A percentile compares a stretch with the other conserved stretches of the same genome.
Evolutionary conservation across 306 rosid genomes (phyloP).

Genomic region (Cucumis sativus): Cucumber_9930_V3 NC_026659.2:27408501-27409000

Average conservation of each 20-base stretch:
- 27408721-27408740: neutral
- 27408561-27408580: no score
- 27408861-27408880: neutral
- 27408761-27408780: neutral
- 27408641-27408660: neutral
- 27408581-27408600: no score
- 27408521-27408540: neutral
- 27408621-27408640: neutral
- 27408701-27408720: neutral
- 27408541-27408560: no score
- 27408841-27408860: neutral
- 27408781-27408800: neutral
- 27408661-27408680: neutral
- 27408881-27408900: neutral
- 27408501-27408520: no score
- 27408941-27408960: neutral
- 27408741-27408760: neutral
- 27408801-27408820: neutral
- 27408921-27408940: neutral
- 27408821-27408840: neutral
- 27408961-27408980: neutral
- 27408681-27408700: neutral
- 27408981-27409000: neutral
- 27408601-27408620: no score
- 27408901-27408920: neutral